These are phyloP conservation scores for Pythium graminicola DNA, from an alignment of 352 stramenopile species.

Conservation along the genomic window DNA sequence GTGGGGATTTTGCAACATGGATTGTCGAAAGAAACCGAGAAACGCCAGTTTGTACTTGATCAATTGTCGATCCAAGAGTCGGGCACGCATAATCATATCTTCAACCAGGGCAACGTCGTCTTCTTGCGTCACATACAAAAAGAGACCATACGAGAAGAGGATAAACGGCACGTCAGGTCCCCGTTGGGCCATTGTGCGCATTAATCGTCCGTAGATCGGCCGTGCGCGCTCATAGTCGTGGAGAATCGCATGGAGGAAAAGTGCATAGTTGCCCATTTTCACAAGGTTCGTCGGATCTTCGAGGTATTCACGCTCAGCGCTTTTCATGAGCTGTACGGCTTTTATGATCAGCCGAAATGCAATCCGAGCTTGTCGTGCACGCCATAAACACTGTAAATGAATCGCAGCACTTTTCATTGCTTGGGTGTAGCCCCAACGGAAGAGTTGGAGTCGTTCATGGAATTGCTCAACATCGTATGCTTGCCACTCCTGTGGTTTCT, in stretches of 20 bases:
- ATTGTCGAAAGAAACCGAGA: constrained; percentile 71
- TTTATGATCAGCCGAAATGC: constrained; percentile 55
- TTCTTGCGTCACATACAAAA: constrained; percentile 65
- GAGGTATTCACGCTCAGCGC: constrained; percentile 64
- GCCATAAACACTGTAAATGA: constrained; percentile 49
- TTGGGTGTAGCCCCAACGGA: constrained; percentile 60
- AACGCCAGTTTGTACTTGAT: constrained; percentile 74
- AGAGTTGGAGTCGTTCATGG: constrained; percentile 44
- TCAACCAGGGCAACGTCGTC: constrained; percentile 56
- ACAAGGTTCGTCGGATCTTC: constrained; percentile 66
- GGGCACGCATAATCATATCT: constrained; percentile 59
- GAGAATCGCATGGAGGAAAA: constrained; percentile 68
- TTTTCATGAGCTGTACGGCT: constrained; percentile 61
- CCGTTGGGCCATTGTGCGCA: constrained; percentile 70
- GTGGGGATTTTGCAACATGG: constrained; percentile 53
- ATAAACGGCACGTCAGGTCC: constrained; percentile 75
- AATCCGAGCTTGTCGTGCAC: constrained; percentile 43
- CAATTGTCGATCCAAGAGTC: constrained; percentile 43
- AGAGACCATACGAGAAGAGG: constrained; percentile 70
- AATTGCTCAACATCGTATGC: constrained; percentile 36
- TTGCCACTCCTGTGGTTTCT: constrained; percentile 54
- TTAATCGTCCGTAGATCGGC: constrained; percentile 54
- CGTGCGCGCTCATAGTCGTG: constrained; percentile 77
- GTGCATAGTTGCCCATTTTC: constrained; percentile 77
- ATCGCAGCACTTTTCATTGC: constrained; percentile 43